These are phyloP conservation scores for Aspergillus luchuensis DNA, from an alignment of 2,329 filamentous ascomycete genomes.

Conservation along the genomic window DNA sequence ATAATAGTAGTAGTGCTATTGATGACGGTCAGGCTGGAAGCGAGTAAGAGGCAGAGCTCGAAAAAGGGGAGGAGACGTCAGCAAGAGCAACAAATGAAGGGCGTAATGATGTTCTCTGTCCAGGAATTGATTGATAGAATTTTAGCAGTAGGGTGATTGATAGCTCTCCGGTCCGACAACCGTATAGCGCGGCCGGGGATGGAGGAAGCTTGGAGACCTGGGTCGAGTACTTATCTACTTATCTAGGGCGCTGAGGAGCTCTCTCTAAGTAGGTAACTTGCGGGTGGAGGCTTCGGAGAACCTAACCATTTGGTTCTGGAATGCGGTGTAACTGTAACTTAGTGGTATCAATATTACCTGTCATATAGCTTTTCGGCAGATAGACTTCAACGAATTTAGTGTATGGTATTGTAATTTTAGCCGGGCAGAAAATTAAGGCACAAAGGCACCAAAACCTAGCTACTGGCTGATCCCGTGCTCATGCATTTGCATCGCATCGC, in stretches of 20 bases:
- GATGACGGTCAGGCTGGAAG: background rate
- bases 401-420: background rate
- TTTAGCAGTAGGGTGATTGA: background rate
- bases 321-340: background rate
- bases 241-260: background rate
- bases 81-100: background rate
- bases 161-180: background rate
- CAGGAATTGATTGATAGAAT: background rate
- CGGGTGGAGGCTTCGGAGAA: background rate
- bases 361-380: too few relatives aligned
- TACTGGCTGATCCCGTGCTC: slow-evolving; percentile 20
- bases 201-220: background rate
- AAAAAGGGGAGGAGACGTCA: background rate
- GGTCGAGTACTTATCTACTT: background rate
- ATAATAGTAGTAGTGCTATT: background rate
- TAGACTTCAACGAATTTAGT: background rate
- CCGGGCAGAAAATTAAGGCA: slow-evolving; percentile 16
- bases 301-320: background rate
- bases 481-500: slow-evolving; percentile 25
- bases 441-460: slow-evolving; percentile 20
- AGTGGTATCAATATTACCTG: background rate
- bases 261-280: background rate
- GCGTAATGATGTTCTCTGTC: background rate
- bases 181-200: background rate
- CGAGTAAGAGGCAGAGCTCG: background rate